Conservation (phyloP, 306 rosid species). For the Dryas drummondii region DNA sequence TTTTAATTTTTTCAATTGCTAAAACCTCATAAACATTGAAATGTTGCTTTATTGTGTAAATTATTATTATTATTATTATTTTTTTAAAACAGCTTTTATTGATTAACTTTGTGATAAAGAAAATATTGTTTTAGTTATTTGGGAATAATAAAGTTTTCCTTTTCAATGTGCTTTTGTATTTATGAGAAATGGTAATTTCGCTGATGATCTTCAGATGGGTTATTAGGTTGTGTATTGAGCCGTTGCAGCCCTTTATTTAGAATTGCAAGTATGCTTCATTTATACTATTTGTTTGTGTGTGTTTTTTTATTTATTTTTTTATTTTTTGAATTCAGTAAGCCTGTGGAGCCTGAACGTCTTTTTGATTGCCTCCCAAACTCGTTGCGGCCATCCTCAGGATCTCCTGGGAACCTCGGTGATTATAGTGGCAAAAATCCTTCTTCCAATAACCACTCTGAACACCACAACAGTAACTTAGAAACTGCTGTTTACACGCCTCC, state of each 20-base stretch:
- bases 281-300: neutral
- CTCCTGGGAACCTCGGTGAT: constrained; percentile 75
- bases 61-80: no score
- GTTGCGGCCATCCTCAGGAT: constrained; percentile 85
- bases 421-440: constrained; percentile 52
- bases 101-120: no score
- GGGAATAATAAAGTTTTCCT: no score
- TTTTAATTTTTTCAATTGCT: no score
- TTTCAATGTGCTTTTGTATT: no score
- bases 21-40: no score
- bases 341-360: constrained; percentile 98
- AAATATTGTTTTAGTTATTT: no score
- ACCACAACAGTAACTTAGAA: constrained; percentile 53
- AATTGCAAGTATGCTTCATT: constrained; percentile 18
- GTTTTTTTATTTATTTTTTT: constrained; percentile 1
- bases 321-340: constrained; percentile 60
- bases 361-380: constrained; percentile 95
- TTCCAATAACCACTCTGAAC: constrained; percentile 57
- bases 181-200: no score
- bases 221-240: neutral
- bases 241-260: neutral
- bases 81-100: no score
- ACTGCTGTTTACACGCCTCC: constrained; percentile 87
- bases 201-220: neutral
- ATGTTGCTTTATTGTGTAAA: no score